phyloP scores from a whole-genome alignment of 768 basidiomycete species.

The Piloderma croceum region DNA sequence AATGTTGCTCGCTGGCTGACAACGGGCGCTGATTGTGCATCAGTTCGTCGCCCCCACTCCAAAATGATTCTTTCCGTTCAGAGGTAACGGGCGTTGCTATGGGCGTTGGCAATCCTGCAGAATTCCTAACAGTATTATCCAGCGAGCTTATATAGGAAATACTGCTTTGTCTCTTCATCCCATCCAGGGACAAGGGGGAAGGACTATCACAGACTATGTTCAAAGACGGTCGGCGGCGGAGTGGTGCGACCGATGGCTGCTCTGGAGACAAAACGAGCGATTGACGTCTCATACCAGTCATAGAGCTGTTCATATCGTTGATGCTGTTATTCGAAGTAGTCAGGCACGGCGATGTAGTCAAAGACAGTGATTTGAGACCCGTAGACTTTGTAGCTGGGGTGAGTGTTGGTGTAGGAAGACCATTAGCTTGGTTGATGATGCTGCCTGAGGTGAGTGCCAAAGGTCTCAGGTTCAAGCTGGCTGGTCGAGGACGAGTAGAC shows the following conservation, averaged over 20 bases:
- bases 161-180: slow-evolving; percentile 53
- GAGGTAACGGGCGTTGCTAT: slow-evolving; percentile 63
- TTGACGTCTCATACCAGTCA: slow-evolving; percentile 5
- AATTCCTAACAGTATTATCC: slow-evolving; percentile 26
- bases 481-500: slow-evolving; percentile 55
- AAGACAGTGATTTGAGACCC: slow-evolving; percentile 49
- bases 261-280: slow-evolving; percentile 7
- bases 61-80: slow-evolving; percentile 35
- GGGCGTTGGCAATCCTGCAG: slow-evolving; percentile 60
- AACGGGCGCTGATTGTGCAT: slow-evolving; percentile 49
- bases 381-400: slow-evolving; percentile 42
- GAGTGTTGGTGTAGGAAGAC: slow-evolving; percentile 49
- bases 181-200: slow-evolving; percentile 25
- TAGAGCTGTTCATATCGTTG: slow-evolving; percentile 1
- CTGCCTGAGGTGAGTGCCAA: slow-evolving; percentile 61
- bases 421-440: slow-evolving; percentile 27
- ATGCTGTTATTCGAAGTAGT: slow-evolving; percentile 1
- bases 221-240: slow-evolving; percentile 24
- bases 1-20: slow-evolving; percentile 74
- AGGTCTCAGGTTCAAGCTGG: slow-evolving; percentile 60
- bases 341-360: slow-evolving; percentile 23
- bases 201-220: slow-evolving; percentile 16
- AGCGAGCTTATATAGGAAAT: slow-evolving; percentile 65
- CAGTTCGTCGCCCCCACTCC: slow-evolving; percentile 38
- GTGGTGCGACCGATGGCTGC: slow-evolving; percentile 7